Evolutionary conservation across 768 basidiomycete genomes (phyloP).

Genomic region (Tulasnella sp.): DNA sequence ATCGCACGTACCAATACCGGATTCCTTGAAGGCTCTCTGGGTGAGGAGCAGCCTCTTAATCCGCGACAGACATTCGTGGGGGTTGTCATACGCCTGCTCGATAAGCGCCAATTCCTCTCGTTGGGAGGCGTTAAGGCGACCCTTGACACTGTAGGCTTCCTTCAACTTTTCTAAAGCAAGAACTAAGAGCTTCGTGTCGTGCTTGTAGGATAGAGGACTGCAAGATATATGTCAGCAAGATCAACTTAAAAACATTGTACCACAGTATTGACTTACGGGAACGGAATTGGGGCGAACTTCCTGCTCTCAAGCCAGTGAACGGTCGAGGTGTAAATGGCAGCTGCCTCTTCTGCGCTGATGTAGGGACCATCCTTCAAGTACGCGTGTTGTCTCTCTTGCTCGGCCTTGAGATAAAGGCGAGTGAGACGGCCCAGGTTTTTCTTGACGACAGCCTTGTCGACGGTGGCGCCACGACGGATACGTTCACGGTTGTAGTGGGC

Average conservation of each 20-base stretch:
- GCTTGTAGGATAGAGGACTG: conserved; percentile 94
- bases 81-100: conserved; percentile 99
- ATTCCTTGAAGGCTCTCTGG: too few relatives aligned
- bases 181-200: conserved; percentile 96
- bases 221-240: conserved; percentile 2
- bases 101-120: conserved; percentile 96
- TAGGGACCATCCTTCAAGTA: conserved; percentile 99
- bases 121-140: conserved; percentile 94
- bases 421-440: conserved; percentile 98
- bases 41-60: too few relatives aligned
- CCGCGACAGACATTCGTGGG: conserved; percentile 98
- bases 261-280: conserved; percentile 63
- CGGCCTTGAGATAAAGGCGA: conserved; percentile 93
- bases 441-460: conserved; percentile 98
- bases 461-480: conserved; percentile 93
- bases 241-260: conserved; percentile 51
- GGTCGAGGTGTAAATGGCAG: conserved; percentile 96
- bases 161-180: conserved; percentile 96
- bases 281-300: conserved; percentile 98
- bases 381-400: conserved; percentile 97
- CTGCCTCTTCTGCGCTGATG: conserved; percentile 97
- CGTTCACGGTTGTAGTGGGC: conserved; percentile 98
- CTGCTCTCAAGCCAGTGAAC: conserved; percentile 98
- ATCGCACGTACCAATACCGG: too few relatives aligned
- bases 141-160: conserved; percentile 98